A percentile compares a stretch with the other conserved stretches of the same genome.
phyloP scores from a whole-genome alignment of 2,329 filamentous ascomycete species.

The Fusarium odoratissimum region DNA sequence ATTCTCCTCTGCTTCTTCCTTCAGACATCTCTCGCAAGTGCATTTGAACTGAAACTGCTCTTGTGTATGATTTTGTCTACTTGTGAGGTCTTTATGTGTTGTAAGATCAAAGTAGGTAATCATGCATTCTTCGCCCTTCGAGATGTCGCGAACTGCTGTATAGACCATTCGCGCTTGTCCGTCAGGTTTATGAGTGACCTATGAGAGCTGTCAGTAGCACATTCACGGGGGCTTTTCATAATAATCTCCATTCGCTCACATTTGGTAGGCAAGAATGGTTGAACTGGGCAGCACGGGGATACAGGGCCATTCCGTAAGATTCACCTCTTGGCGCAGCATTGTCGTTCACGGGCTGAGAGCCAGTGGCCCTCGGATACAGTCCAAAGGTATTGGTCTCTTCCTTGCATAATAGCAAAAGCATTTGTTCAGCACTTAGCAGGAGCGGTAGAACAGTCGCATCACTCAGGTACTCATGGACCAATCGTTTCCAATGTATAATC shows the following conservation, averaged over 20 bases:
- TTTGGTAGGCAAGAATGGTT: constrained; percentile 48
- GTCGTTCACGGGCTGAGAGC: constrained; percentile 28
- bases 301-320: constrained; percentile 43
- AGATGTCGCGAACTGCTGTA: constrained; percentile 42
- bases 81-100: constrained; percentile 15
- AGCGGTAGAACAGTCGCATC: constrained; percentile 29
- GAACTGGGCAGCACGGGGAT: constrained; percentile 46
- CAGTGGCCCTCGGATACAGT: constrained; percentile 41
- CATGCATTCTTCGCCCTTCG: constrained; percentile 41
- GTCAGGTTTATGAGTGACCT: constrained; percentile 45
- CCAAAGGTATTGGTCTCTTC: constrained; percentile 49
- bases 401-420: constrained; percentile 43
- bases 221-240: fast-evolving
- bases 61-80: constrained; percentile 30
- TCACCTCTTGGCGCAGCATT: constrained; percentile 35
- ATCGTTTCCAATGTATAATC: constrained; percentile 41
- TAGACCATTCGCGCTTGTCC: constrained; percentile 42
- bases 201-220: not conserved
- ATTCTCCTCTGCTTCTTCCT: constrained; percentile 41
- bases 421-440: constrained; percentile 29
- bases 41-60: constrained; percentile 44
- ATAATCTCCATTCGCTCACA: constrained; percentile 22
- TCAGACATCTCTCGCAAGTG: constrained; percentile 40
- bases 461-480: constrained; percentile 40
- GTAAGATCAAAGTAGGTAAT: constrained; percentile 47